phyloP scores from a whole-genome alignment of 148 eudicot species.

The Chenopodium berlandieri region DNA sequence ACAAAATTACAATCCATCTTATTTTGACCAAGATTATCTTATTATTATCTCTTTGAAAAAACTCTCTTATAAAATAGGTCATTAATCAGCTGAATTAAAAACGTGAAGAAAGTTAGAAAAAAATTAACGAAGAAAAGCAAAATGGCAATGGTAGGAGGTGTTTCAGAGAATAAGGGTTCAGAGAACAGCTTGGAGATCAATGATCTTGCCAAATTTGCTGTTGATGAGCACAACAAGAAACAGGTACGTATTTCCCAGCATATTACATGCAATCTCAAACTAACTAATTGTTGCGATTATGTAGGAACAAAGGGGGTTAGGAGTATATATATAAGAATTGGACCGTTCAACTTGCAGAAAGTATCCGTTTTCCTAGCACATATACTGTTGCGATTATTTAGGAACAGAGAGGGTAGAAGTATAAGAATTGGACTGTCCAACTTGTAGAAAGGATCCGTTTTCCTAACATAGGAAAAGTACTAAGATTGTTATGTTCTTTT shows the following conservation, averaged over 20 bases:
- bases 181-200: constrained; percentile 29
- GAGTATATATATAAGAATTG: no score
- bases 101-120: neutral
- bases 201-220: constrained; percentile 35
- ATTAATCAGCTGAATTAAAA: neutral
- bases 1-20: neutral
- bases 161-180: neutral
- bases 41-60: neutral
- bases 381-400: no score
- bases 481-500: no score
- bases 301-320: no score
- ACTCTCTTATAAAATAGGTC: neutral
- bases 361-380: no score
- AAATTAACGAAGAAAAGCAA: neutral
- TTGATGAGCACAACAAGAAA: constrained; percentile 42
- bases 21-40: constrained; percentile 11
- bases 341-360: no score
- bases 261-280: no score
- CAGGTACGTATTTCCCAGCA: constrained; percentile 15
- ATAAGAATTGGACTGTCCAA: no score
- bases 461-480: no score
- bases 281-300: no score
- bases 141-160: constrained; percentile 16
- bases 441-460: no score
- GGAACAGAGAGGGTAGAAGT: no score